Evolutionary conservation across 2,329 filamentous ascomycete genomes (phyloP).

Genomic region (Botrytis medusae): DNA sequence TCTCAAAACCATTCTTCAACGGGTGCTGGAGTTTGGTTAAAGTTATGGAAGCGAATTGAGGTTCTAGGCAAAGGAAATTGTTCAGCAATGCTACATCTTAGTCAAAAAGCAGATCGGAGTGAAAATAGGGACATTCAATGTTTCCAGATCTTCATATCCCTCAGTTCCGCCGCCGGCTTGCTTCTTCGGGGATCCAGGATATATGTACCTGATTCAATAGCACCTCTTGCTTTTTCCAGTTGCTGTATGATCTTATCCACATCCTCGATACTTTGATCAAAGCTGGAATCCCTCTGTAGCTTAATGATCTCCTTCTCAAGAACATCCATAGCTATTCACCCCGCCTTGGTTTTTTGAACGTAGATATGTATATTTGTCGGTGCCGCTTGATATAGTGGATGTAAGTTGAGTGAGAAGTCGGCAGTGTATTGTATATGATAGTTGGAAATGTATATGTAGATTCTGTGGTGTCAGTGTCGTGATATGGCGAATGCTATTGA

Average conservation of each 20-base stretch:
- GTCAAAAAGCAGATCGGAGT: not conserved
- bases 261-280: slow-evolving; percentile 56
- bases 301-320: slow-evolving; percentile 38
- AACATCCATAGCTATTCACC: slow-evolving; percentile 38
- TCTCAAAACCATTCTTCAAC: slow-evolving; percentile 76
- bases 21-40: slow-evolving; percentile 85
- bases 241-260: slow-evolving; percentile 81
- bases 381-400: not conserved
- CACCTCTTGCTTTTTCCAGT: slow-evolving; percentile 70
- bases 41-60: slow-evolving; percentile 68
- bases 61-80: slow-evolving; percentile 49
- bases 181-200: not conserved
- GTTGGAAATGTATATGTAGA: not conserved
- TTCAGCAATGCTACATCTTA: not conserved
- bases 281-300: slow-evolving; percentile 38
- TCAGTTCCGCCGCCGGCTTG: not conserved
- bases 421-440: not conserved
- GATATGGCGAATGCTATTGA: not conserved
- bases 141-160: not conserved
- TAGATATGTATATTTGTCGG: not conserved
- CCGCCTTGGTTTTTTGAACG: slow-evolving; percentile 23
- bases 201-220: slow-evolving; percentile 66
- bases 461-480: not conserved
- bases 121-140: slow-evolving; percentile 19
- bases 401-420: too few relatives aligned